Evolutionary conservation across 1,139 yeast species (phyloP), one percentile per base, ranked within the genome.

Genomic region (Candida sp.): DNA sequence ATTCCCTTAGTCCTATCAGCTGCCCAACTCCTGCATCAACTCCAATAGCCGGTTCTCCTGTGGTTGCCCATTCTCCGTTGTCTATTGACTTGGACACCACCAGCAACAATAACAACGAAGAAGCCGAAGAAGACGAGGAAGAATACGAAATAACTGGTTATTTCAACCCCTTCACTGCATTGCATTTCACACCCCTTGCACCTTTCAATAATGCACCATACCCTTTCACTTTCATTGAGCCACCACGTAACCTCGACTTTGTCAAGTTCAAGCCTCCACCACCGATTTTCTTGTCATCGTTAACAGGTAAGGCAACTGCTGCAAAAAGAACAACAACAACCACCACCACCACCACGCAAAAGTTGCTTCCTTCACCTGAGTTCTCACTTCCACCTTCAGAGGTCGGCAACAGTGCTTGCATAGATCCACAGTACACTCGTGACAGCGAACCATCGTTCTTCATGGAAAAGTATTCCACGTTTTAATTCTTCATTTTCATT

Each of bases 181-280:
- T 39, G 23, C 33, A 47, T 40, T 47, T 47, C 38, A 47, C 44
- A 7, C 49, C 49, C 11, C 45, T 42, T 39, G 49, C 47, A 0
- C 49, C 49, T 11, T 47, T 47, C 34, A 47, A 35, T 28, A 25
- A 32, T 30, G 40, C 49, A 7, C 49, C 49, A 0, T 47, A 47
- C 39, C 49, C 49, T 7, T 47, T 47, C 34, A 34, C 43, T 1
- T 47, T 41, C 33, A 27, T 38, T 34, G 33, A 42, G 28, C 44
- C 42, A 6, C 32, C 39, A n/a, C 39, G 12, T 2, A n/a, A 26
- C 7, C 27, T 33, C 6, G 11, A 4, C 8, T 27, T 28, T 17
- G 35, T 22, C 7, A 32, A 30, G 11, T 12, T 7, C 7, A 38
- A 23, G 8, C 23, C 44, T 26, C 49, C 49, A 26, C 42, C 48